phyloP scores from a whole-genome alignment of 2,329 filamentous ascomycete genomes.

The Colletotrichum spinosum region DNA sequence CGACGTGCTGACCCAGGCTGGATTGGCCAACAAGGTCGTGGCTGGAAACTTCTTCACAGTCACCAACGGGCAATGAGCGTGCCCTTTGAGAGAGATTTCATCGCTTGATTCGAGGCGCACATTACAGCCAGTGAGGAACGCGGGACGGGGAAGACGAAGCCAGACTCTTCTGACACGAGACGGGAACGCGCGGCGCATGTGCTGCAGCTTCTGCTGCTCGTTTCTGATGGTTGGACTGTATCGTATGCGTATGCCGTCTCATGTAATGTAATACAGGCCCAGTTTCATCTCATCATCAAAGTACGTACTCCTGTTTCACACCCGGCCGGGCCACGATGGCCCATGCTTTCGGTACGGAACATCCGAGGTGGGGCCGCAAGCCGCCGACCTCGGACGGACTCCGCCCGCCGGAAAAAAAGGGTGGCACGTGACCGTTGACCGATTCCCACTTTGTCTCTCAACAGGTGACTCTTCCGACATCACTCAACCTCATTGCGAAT shows the following conservation, averaged over 20 bases:
- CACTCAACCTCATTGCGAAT: no score
- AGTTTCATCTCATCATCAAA: slow-evolving; percentile 26
- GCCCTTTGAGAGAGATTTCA: not conserved
- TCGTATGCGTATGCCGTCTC: not conserved
- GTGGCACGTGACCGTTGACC: no score
- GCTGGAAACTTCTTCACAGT: slow-evolving; percentile 54
- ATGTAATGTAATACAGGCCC: slow-evolving; percentile 18
- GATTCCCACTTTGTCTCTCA: no score
- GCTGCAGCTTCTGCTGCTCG: slow-evolving; percentile 2
- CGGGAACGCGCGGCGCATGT: slow-evolving; percentile 16
- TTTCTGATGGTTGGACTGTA: no score
- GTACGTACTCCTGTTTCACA: no score
- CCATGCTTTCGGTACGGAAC: no score
- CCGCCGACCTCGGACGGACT: no score
- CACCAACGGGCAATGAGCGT: slow-evolving; percentile 42
- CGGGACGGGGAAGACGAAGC: not conserved
- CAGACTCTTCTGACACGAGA: slow-evolving; percentile 5
- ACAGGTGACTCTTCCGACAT: no score
- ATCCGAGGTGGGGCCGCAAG: no score
- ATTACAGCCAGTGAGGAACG: not conserved
- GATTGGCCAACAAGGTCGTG: slow-evolving; percentile 46
- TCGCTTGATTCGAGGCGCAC: not conserved
- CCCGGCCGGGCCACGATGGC: no score
- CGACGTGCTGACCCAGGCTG: slow-evolving; percentile 45
- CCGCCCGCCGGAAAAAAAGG: no score